Conservation (phyloP, 2,329 filamentous ascomycete species). For the Xylariaceae sp. region DNA sequence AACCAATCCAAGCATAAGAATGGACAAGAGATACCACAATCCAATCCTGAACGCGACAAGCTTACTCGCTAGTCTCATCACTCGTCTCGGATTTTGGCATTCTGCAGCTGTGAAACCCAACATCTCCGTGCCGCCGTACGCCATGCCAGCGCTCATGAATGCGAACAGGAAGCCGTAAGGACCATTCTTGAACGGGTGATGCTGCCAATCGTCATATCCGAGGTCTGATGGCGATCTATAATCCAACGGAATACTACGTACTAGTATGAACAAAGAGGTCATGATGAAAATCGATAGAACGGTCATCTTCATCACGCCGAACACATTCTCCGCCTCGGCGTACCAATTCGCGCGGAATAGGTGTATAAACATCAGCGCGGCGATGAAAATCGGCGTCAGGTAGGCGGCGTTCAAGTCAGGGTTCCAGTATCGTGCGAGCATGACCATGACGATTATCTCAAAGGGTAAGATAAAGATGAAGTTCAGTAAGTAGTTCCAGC, state of each 20-base stretch:
- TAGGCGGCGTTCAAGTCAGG: constrained; percentile 18
- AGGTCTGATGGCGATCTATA: constrained; percentile 38
- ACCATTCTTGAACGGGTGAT: constrained; percentile 41
- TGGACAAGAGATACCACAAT: constrained; percentile 36
- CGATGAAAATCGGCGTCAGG: constrained; percentile 38
- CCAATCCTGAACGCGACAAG: constrained; percentile 38
- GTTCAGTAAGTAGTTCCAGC: constrained; percentile 37
- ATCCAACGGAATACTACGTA: constrained; percentile 45
- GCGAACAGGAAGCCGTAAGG: constrained; percentile 40
- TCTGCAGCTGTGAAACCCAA: constrained; percentile 43
- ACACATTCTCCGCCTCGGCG: constrained; percentile 48
- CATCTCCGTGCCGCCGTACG: constrained; percentile 44
- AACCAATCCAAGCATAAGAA: constrained; percentile 34
- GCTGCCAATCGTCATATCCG: constrained; percentile 48
- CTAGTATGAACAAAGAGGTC: constrained; percentile 49
- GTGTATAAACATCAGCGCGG: constrained; percentile 38
- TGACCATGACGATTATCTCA: constrained; percentile 34
- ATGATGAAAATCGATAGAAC: constrained; percentile 55
- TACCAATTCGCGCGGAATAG: constrained; percentile 44
- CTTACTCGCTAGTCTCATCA: constrained; percentile 37
- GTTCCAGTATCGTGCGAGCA: constrained; percentile 30
- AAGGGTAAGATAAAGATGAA: constrained; percentile 36
- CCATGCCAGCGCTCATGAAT: constrained; percentile 42
- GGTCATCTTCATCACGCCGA: constrained; percentile 48
- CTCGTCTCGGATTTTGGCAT: constrained; percentile 34